phyloP scores from a whole-genome alignment of 179 eudicot genomes.

The Pouteria campechiana region DNA sequence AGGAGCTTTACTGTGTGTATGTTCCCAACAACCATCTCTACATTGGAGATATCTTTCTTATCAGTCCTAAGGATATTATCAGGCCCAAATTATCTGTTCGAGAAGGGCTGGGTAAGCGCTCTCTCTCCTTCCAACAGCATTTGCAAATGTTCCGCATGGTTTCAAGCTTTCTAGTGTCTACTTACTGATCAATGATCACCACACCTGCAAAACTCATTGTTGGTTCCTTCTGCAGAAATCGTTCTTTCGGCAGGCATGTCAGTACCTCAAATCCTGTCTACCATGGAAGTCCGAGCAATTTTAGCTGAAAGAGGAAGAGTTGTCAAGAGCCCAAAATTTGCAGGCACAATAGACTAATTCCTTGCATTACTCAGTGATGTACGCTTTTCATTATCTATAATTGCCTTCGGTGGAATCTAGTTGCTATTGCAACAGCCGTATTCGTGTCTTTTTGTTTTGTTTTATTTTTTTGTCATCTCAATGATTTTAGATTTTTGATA shows the following conservation, averaged over 20 bases:
- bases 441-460: too few species aligned
- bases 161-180: neutral
- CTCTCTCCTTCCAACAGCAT: too few species aligned
- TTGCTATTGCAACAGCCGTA: too few species aligned
- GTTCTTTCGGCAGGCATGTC: slow-evolving; percentile 76
- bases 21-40: slow-evolving; percentile 70
- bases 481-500: too few species aligned
- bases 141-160: neutral
- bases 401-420: too few species aligned
- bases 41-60: slow-evolving; percentile 58
- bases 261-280: slow-evolving; percentile 49
- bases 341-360: too few species aligned
- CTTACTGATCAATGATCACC: neutral
- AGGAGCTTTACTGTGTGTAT: slow-evolving; percentile 64
- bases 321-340: too few species aligned
- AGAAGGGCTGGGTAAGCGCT: slow-evolving; percentile 55
- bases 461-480: too few species aligned
- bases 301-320: too few species aligned
- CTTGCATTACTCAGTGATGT: too few species aligned
- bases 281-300: slow-evolving; percentile 26
- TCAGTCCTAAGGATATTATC: slow-evolving; percentile 50
- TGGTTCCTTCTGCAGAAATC: slow-evolving; percentile 34
- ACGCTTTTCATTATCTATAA: too few species aligned
- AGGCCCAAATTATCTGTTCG: slow-evolving; percentile 74
- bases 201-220: neutral